These are phyloP conservation scores for Raddia guianensis DNA, from an alignment of 176 grass and related monocot species.

Conservation along the genomic window DNA sequence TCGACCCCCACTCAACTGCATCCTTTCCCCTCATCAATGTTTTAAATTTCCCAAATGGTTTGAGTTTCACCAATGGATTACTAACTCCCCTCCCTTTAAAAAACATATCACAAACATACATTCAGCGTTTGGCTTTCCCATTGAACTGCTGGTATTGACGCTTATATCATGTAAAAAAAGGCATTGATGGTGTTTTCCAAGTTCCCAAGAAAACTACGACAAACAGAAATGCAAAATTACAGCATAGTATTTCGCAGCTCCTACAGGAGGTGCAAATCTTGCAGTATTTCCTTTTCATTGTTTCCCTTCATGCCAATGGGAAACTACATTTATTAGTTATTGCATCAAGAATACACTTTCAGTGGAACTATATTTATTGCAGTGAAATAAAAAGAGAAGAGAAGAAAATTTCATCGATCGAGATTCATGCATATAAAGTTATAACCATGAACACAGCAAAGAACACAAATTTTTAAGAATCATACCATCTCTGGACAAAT, in stretches of 20 bases:
- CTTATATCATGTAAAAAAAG: neutral
- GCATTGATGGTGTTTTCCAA: neutral
- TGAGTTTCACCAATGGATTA: constrained; percentile 8
- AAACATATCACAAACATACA: neutral
- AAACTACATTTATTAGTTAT: neutral
- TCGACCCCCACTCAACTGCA: neutral
- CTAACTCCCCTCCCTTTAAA: neutral
- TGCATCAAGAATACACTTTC: neutral
- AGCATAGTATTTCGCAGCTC: neutral
- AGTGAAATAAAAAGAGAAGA: neutral
- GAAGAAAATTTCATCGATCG: neutral
- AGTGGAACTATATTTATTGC: neutral
- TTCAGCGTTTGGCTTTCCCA: constrained; percentile 2
- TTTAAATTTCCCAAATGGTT: neutral
- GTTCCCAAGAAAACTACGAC: neutral
- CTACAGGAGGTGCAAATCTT: neutral
- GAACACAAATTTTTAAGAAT: constrained; percentile 9
- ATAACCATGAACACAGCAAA: constrained; percentile 32
- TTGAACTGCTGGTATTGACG: neutral
- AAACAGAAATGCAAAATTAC: neutral
- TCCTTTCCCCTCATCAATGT: neutral
- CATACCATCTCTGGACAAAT: constrained; percentile 62
- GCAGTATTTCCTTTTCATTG: neutral
- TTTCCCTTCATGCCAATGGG: neutral
- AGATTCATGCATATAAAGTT: constrained; percentile 24